Base-by-base conservation (phyloP, 768 basidiomycete species). In the Boletus rufocinnamomeus region DNA sequence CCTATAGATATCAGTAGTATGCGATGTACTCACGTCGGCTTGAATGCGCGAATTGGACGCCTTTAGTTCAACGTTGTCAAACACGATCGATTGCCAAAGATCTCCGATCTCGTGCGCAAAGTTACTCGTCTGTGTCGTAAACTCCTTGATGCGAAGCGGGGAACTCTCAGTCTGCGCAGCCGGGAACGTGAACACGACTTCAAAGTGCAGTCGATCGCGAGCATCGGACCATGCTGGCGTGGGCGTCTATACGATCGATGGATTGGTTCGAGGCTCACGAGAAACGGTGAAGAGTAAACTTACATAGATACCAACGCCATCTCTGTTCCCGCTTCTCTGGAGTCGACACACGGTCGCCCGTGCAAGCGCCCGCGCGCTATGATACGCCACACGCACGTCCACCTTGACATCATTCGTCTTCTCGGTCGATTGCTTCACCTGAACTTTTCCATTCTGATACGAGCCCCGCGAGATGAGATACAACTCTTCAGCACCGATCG, bases 241-340 rank as follows among this genome's bases (percentile, higher is more conserved):
- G 3, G 69, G 67, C 0, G 70, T 71, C 65, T 73, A 32, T 6
- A 23, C 43, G 37, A 41, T 48, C 17, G 45, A 25, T 23, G 43
- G 30, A 8, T 40, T 23, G 2, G 1, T 35, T 27, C 8, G 27
- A 17, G 25, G 16, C 16, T 17, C 25, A 16, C 25, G 25, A 45
- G 28, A 30, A 13, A 34, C 32, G 32, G 30, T 30, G 30, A 7
- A 30, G 2, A 2, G 14, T 7, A 4, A n/a, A 28, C 49, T 28
- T 53, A 76, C 79, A 43, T 70, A 78, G 54, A 79, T 70, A 0
- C 78, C 77, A 16, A 78, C 62, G 21, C 76, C 78, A 38, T 72
- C 57, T 40, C 68, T 58, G 10, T 67, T 61, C 25, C 66, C 67
- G 8, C 52, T 55, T 35, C 63, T 69, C 37, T 60, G 59, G 2